phyloP scores from a whole-genome alignment of 164 flowering plant genomes.

The Taxillus chinensis region DNA sequence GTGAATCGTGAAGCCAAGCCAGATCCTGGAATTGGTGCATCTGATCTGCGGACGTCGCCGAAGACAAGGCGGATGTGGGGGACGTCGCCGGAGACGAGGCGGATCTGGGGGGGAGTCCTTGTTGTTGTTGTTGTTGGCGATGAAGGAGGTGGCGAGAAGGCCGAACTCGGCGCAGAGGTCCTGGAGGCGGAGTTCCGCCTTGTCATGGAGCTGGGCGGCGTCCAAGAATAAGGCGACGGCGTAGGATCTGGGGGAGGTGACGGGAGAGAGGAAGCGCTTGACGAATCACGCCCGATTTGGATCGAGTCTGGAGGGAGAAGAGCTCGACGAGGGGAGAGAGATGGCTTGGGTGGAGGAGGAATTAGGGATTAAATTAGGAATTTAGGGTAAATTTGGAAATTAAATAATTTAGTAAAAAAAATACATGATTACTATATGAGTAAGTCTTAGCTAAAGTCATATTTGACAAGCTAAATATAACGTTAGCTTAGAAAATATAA shows the following conservation, averaged over 20 bases:
- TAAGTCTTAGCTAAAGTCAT: too few species aligned
- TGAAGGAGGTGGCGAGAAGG: slow-evolving; percentile 57
- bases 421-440: too few species aligned
- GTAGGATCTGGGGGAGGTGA: slow-evolving; percentile 54
- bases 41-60: slow-evolving; percentile 30
- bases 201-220: slow-evolving; percentile 72
- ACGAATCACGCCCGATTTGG: slow-evolving; percentile 65
- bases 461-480: too few species aligned
- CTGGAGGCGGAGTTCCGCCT: slow-evolving; percentile 64
- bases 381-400: too few species aligned
- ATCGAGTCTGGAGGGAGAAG: slow-evolving; percentile 46
- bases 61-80: slow-evolving; percentile 65
- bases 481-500: too few species aligned
- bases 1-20: slow-evolving; percentile 61
- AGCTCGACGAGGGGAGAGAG: too few species aligned
- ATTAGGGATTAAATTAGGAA: too few species aligned
- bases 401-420: too few species aligned
- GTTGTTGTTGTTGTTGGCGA: slow-evolving; percentile 49
- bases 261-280: slow-evolving; percentile 43
- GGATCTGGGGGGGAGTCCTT: slow-evolving; percentile 19
- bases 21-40: slow-evolving; percentile 70
- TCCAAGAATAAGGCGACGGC: slow-evolving; percentile 84
- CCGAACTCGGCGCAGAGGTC: slow-evolving; percentile 56
- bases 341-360: too few species aligned
- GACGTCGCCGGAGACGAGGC: slow-evolving; percentile 73